These are phyloP conservation scores for Flaveria linearis DNA, from an alignment of 129 eudicot genomes.

Conservation along the genomic window DNA sequence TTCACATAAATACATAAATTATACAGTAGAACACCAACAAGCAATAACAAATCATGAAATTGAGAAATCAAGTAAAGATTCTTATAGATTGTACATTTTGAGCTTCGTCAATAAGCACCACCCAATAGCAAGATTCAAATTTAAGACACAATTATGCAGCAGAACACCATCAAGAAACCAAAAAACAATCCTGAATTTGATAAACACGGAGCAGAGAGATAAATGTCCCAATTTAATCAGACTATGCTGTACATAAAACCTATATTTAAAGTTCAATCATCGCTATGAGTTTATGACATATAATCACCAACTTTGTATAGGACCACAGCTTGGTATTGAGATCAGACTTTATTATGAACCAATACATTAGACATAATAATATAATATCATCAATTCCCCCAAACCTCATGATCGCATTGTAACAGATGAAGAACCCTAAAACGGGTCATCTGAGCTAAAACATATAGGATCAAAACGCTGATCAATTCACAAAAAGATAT, in stretches of 20 bases:
- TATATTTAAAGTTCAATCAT: neutral
- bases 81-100: neutral
- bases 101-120: neutral
- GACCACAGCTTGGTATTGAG: neutral
- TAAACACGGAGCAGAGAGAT: neutral
- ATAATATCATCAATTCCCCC: neutral
- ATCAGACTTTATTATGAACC: neutral
- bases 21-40: slow-evolving; percentile 2
- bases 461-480: neutral
- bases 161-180: slow-evolving; percentile 11
- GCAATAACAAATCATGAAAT: slow-evolving; percentile 1
- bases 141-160: slow-evolving; percentile 5
- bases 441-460: neutral
- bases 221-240: neutral
- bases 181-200: neutral
- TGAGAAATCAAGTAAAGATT: neutral
- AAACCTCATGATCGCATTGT: slow-evolving; percentile 22
- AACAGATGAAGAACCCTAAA: slow-evolving; percentile 24
- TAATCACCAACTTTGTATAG: neutral
- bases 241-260: neutral
- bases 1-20: neutral
- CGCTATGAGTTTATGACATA: neutral
- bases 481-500: neutral
- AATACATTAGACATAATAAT: neutral
- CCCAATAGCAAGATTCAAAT: slow-evolving; percentile 21